Conservation (phyloP, 1,139 yeast species). For the Kurtzmaniella quercitrusa region DNA sequence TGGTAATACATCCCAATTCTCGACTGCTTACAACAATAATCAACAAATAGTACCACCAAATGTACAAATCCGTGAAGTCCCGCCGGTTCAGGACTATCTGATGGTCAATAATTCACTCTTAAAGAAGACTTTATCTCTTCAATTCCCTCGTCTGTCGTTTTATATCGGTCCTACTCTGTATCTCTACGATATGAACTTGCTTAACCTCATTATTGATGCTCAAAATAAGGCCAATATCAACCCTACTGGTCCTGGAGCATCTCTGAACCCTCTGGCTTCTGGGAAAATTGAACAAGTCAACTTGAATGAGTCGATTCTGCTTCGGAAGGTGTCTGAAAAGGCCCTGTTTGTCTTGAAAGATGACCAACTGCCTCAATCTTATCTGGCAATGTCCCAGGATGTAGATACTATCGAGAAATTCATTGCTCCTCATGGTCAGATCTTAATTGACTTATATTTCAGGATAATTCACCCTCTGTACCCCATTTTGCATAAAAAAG, state of each 20-base stretch:
- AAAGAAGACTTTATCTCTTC: conserved; percentile 46
- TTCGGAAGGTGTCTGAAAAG: conserved; percentile 62
- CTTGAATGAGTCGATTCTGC: conserved; percentile 50
- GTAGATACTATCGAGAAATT: conserved; percentile 69
- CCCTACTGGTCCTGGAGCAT: conserved; percentile 13
- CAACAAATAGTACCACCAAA: conserved; percentile 39
- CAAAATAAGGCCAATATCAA: conserved; percentile 18
- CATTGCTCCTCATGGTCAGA: conserved; percentile 75
- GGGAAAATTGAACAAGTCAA: conserved; percentile 61
- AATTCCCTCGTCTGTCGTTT: conserved; percentile 72
- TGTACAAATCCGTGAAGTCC: conserved; percentile 49
- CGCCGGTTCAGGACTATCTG: conserved; percentile 55
- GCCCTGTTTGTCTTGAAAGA: conserved; percentile 68
- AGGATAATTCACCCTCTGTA: conserved; percentile 74
- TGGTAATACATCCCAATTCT: neutral
- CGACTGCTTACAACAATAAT: neutral
- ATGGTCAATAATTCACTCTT: conserved; percentile 44
- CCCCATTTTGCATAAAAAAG: conserved; percentile 73
- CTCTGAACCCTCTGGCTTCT: conserved; percentile 1
- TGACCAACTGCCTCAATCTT: conserved; percentile 64
- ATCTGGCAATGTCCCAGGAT: conserved; percentile 59
- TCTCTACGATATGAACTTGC: conserved; percentile 54
- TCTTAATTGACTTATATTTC: conserved; percentile 65
- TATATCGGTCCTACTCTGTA: conserved; percentile 71
- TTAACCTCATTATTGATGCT: conserved; percentile 50